phyloP scores from a whole-genome alignment of 192 early-diverging fungal species.

The Diversispora eburnea region DNA sequence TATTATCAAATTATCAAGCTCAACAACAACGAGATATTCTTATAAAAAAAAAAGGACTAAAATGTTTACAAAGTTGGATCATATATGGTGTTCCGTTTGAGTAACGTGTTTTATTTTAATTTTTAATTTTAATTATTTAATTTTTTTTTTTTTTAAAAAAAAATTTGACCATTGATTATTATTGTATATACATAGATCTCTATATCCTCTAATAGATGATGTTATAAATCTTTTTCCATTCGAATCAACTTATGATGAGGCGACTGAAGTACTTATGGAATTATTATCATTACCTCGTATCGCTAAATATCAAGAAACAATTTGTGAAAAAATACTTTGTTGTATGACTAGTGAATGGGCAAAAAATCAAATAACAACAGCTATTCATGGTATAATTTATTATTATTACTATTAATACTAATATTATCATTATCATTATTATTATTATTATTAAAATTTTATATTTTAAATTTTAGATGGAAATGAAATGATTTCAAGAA shows the following conservation, averaged over 20 bases:
- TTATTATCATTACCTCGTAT: conserved; percentile 44
- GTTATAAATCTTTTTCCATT: conserved; percentile 39
- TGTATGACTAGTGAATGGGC: conserved; percentile 51
- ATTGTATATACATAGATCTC: conserved; percentile 31
- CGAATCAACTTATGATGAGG: conserved; percentile 46
- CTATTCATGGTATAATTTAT: conserved; percentile 37
- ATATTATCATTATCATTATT: neutral
- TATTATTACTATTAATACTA: neutral
- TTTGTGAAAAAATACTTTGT: conserved; percentile 43
- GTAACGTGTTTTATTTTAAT: conserved; percentile 35
- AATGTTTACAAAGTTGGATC: conserved; percentile 55
- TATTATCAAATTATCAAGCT: conserved; percentile 28
- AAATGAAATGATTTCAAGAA: conserved; percentile 47
- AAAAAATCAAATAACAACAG: conserved; percentile 37
- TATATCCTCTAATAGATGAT: conserved; percentile 41
- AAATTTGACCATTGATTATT: neutral
- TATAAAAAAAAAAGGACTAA: conserved; percentile 45
- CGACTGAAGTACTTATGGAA: conserved; percentile 52
- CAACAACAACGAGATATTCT: conserved; percentile 26
- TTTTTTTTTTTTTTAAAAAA: conserved; percentile 1
- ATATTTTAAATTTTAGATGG: conserved; percentile 31
- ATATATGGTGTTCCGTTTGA: conserved; percentile 52
- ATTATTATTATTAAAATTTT: neutral
- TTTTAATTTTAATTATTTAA: neutral
- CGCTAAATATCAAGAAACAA: conserved; percentile 36